Evolutionary conservation across 2,329 filamentous ascomycete species (phyloP).

Genomic region (Fusarium redolens): DNA sequence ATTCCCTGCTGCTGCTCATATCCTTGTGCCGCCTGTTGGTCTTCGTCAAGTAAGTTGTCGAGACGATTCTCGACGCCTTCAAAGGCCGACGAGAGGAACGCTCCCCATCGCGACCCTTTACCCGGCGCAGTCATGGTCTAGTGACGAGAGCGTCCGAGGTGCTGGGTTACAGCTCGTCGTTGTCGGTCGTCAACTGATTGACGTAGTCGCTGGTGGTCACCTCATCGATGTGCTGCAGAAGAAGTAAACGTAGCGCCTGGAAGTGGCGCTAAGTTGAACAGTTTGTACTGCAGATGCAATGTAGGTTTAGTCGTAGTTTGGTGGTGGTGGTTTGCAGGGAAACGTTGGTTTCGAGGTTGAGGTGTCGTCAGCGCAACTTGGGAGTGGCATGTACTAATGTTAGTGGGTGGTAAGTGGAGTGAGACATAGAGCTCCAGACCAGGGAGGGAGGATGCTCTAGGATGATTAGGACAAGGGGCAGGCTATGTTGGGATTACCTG

Average conservation of each 20-base stretch:
- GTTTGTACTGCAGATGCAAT: not conserved
- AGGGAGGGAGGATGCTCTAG: not conserved
- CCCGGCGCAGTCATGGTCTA: conserved; percentile 62
- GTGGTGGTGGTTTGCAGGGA: conserved; percentile 8
- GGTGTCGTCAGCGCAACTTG: conserved; percentile 35
- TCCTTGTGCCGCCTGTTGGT: conserved; percentile 47
- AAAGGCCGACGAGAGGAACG: conserved; percentile 88
- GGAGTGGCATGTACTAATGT: conserved; percentile 24
- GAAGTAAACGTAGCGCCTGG: not conserved
- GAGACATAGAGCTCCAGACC: not conserved
- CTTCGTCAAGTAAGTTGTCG: conserved; percentile 89
- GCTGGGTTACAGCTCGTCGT: conserved; percentile 15
- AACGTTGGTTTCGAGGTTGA: conserved; percentile 23
- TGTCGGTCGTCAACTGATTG: conserved; percentile 36
- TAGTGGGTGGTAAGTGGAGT: conserved; percentile 22
- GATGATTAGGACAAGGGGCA: not conserved
- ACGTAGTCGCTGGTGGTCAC: conserved; percentile 35
- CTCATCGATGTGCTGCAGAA: conserved; percentile 26
- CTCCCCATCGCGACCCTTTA: conserved; percentile 75
- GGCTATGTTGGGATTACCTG: not conserved
- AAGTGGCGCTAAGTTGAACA: not conserved
- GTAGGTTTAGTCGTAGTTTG: conserved; percentile 2
- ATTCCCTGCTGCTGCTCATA: conserved; percentile 40
- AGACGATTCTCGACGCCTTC: conserved; percentile 93
- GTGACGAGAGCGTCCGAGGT: conserved; percentile 20